Evolutionary conservation across 176 grass and related monocot genomes (phyloP), one percentile per base, ranked within the genome.

Genomic region (Rhipidocladum racemiflorum): DNA sequence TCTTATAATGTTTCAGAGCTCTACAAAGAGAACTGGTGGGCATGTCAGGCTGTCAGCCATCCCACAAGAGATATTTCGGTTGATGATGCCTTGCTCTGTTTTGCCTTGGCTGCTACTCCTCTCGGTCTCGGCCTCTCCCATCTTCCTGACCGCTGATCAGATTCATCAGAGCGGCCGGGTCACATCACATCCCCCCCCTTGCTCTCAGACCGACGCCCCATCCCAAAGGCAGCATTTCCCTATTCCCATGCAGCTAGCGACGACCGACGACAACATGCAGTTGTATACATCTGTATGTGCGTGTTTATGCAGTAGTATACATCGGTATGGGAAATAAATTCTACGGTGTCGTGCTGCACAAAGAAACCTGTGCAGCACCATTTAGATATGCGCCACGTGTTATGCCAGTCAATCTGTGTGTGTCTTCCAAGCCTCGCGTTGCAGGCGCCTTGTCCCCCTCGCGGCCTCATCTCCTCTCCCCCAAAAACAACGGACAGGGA

Each of bases 361-460:
- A n/a, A n/a, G n/a, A n/a, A n/a, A n/a, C n/a, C n/a, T n/a, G n/a
- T n/a, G n/a, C n/a, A n/a, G n/a, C n/a, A n/a, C n/a, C n/a, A n/a
- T n/a, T n/a, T n/a, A n/a, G n/a, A n/a, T n/a, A n/a, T n/a, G n/a
- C n/a, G n/a, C n/a, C n/a, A n/a, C n/a, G n/a, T n/a, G n/a, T n/a
- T n/a, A n/a, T n/a, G n/a, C n/a, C n/a, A n/a, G n/a, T n/a, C n/a
- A n/a, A n/a, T n/a, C n/a, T n/a, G n/a, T 63, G 39, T 28, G 74
- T 61, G 49, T 48, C 69, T 81, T 81, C 50, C 70, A 75, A 87
- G 78, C 70, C 78, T 82, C 53, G 68, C 48, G 68, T 80, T 61
- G 76, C 59, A 18, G 87, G 54, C 50, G 42, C 8, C 49, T n/a
- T 20, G 81, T 84, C 87, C 9, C 36, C 81, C 7, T 88, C 86